A percentile compares a stretch with the other conserved stretches of the same genome.
phyloP scores from a whole-genome alignment of 2,329 filamentous ascomycete species.

The Monosporascus sp. region DNA sequence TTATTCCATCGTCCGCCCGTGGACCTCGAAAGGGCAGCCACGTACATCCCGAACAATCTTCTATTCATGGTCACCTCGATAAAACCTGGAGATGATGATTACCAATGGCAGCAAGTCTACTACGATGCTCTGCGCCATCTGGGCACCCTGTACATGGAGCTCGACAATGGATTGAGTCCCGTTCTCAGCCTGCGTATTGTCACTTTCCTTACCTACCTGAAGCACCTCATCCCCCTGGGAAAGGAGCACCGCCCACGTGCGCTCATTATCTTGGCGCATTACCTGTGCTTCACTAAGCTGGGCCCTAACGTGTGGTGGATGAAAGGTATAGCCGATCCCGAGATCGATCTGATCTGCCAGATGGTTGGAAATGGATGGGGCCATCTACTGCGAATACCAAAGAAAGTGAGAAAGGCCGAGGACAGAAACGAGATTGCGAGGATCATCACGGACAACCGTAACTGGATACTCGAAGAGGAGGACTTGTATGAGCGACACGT shows the following conservation, averaged over 20 bases:
- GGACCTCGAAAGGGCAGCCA: conserved; percentile 36
- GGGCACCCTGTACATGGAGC: conserved; percentile 46
- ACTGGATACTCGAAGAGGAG: conserved; percentile 32
- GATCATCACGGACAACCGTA: conserved; percentile 39
- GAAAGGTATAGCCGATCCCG: conserved; percentile 37
- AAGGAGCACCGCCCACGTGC: conserved; percentile 38
- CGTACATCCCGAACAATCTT: conserved; percentile 42
- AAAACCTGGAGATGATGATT: conserved; percentile 36
- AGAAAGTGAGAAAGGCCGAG: conserved; percentile 29
- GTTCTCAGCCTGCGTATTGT: conserved; percentile 45
- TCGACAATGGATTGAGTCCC: conserved; percentile 39
- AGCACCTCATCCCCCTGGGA: conserved; percentile 38
- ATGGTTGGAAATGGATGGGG: conserved; percentile 36
- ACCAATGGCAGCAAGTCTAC: conserved; percentile 34
- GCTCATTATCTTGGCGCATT: conserved; percentile 48
- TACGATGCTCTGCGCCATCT: conserved; percentile 43
- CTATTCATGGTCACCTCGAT: conserved; percentile 46
- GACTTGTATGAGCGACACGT: conserved; percentile 17
- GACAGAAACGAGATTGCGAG: conserved; percentile 33
- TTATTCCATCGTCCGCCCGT: conserved; percentile 47
- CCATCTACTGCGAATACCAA: conserved; percentile 36
- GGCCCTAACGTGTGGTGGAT: conserved; percentile 45
- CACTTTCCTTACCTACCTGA: conserved; percentile 48
- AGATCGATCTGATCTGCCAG: conserved; percentile 39
- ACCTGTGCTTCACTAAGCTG: conserved; percentile 46